Evolutionary conservation across 768 basidiomycete species (phyloP).

Genomic region (Mycena crocata): DNA sequence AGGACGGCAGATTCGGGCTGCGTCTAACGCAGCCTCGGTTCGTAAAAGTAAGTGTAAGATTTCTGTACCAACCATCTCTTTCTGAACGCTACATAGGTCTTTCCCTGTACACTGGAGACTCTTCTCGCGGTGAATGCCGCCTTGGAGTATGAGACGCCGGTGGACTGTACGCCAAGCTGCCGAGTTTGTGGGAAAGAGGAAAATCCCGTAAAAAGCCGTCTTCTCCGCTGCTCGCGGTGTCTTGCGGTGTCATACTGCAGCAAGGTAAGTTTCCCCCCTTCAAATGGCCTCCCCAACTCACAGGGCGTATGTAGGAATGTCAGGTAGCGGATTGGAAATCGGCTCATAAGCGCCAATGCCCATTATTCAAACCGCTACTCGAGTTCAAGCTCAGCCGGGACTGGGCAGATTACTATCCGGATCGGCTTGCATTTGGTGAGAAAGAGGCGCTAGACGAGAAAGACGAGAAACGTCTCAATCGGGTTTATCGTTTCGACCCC

Average conservation of each 20-base stretch:
- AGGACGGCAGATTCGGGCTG: constrained; percentile 15
- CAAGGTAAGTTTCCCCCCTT: constrained; percentile 2
- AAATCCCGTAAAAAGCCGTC: neutral
- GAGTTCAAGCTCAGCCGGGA: constrained; percentile 30
- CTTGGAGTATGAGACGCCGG: constrained; percentile 25
- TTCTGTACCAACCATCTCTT: no score
- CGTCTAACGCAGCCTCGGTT: constrained; percentile 28
- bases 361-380: constrained; percentile 20
- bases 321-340: constrained; percentile 30
- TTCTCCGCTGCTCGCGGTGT: constrained; percentile 31
- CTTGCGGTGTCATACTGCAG: constrained; percentile 26
- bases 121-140: constrained; percentile 31
- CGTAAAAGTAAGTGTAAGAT: constrained; percentile 30
- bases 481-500: constrained; percentile 18
- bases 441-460: no score
- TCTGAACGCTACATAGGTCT: constrained; percentile 8
- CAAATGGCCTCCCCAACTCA: neutral
- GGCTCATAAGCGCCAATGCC: constrained; percentile 34
- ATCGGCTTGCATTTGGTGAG: constrained; percentile 27
- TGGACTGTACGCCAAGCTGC: constrained; percentile 14
- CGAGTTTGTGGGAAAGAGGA: constrained; percentile 30
- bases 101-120: constrained; percentile 28
- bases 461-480: no score
- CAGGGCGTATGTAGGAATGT: constrained; percentile 25
- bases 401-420: constrained; percentile 14